Evolutionary conservation across 2,329 filamentous ascomycete species (phyloP).

Genomic region (Ophiocordyceps camponoti-leonardi): DNA sequence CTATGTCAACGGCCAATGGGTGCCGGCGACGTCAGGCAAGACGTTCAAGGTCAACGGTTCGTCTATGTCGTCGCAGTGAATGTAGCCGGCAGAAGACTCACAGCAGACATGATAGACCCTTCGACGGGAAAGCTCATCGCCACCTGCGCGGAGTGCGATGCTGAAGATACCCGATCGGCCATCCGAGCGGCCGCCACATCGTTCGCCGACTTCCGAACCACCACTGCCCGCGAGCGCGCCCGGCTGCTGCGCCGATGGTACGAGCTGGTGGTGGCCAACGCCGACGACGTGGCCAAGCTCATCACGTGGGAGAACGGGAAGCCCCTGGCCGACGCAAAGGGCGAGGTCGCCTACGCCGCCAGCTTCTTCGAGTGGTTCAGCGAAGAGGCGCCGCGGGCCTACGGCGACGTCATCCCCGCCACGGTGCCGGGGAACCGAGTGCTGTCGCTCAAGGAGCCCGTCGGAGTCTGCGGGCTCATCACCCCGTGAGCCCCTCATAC

Average conservation of each 20-base stretch:
- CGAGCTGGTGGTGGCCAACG: conserved; percentile 60
- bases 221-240: conserved; percentile 57
- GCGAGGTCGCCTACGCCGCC: conserved; percentile 56
- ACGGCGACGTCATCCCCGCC: conserved; percentile 60
- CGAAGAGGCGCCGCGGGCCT: conserved; percentile 57
- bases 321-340: conserved; percentile 56
- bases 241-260: conserved; percentile 67
- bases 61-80: conserved; percentile 6
- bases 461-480: conserved; percentile 69
- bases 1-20: conserved; percentile 90
- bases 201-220: conserved; percentile 51
- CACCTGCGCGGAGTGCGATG: conserved; percentile 68
- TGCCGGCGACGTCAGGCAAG: conserved; percentile 68
- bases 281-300: conserved; percentile 63
- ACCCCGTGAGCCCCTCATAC: conserved; percentile 37
- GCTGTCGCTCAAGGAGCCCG: conserved; percentile 64
- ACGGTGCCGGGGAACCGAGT: conserved; percentile 56
- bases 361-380: conserved; percentile 70
- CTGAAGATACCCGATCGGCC: conserved; percentile 60
- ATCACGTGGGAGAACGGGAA: conserved; percentile 90
- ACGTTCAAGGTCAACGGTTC: conserved; percentile 72
- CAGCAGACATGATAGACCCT: conserved; percentile 42
- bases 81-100: background rate
- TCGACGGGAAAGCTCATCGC: conserved; percentile 68
- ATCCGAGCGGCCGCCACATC: conserved; percentile 71